These are phyloP conservation scores for Fraxinus baroniana DNA, from an alignment of 305 asterid genomes.

Conservation along the genomic window DNA sequence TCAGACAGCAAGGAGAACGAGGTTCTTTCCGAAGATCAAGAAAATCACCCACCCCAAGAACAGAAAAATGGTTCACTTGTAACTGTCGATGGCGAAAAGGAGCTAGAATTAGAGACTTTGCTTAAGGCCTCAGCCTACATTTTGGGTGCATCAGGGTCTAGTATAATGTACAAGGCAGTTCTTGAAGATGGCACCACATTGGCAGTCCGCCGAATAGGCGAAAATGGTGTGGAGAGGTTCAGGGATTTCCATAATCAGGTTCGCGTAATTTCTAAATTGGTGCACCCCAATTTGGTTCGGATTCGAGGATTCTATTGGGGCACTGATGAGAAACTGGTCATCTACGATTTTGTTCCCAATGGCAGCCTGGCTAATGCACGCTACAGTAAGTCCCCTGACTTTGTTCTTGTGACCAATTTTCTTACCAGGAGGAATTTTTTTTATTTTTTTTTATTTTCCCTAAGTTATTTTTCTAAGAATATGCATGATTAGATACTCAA, in stretches of 20 bases:
- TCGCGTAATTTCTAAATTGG: slow-evolving; percentile 62
- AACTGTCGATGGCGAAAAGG: slow-evolving; percentile 73
- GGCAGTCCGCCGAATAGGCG: slow-evolving; percentile 84
- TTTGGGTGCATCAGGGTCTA: slow-evolving; percentile 79
- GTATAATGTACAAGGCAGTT: slow-evolving; percentile 90
- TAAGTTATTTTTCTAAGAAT: neutral
- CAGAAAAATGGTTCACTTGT: slow-evolving; percentile 66
- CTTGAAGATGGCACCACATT: slow-evolving; percentile 69
- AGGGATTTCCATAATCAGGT: slow-evolving; percentile 80
- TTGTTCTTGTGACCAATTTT: slow-evolving; percentile 2
- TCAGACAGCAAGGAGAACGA: slow-evolving; percentile 33
- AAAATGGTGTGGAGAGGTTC: slow-evolving; percentile 70
- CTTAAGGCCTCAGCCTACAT: slow-evolving; percentile 87
- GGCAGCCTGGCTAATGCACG: slow-evolving; percentile 85
- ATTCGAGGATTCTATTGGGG: slow-evolving; percentile 95
- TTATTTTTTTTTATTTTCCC: neutral
- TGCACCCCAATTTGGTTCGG: slow-evolving; percentile 74
- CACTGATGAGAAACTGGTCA: slow-evolving; percentile 74
- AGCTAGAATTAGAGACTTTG: slow-evolving; percentile 73
- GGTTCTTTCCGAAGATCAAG: slow-evolving; percentile 12
- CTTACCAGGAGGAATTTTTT: neutral
- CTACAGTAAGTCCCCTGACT: slow-evolving; percentile 55
- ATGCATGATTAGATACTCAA: neutral
- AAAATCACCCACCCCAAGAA: slow-evolving; percentile 21
- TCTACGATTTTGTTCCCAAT: slow-evolving; percentile 83